Conservation (phyloP, 2,329 filamentous ascomycete genomes). For the Chrysoporthe austroafricana region DNA sequence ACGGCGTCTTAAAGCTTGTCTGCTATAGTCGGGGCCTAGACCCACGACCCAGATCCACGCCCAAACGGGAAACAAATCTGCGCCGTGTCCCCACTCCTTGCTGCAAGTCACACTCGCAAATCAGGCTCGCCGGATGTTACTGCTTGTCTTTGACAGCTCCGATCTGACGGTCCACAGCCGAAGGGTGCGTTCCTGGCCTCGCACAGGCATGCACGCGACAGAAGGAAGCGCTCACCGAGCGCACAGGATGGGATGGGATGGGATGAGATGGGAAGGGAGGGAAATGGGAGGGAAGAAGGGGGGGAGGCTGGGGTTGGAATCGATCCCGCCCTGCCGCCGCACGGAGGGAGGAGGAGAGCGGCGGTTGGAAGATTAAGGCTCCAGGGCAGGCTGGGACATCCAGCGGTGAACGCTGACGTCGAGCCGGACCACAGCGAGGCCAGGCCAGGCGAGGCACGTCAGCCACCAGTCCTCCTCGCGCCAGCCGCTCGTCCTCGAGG, state of each 20-base stretch:
- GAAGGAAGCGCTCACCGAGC: background rate
- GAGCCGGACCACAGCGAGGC: background rate
- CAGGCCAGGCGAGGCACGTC: background rate
- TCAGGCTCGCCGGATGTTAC: constrained; percentile 17
- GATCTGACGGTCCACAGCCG: constrained; percentile 18
- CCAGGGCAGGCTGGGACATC: background rate
- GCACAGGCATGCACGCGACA: background rate
- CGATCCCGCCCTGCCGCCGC: background rate
- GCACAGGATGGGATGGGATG: background rate
- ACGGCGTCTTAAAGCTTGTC: background rate
- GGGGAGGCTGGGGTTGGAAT: background rate
- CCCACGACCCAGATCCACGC: constrained; percentile 1
- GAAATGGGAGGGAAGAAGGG: too few relatives aligned
- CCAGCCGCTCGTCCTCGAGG: background rate
- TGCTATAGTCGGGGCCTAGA: constrained; percentile 11
- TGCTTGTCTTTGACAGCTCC: constrained; percentile 23
- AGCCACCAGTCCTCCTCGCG: background rate
- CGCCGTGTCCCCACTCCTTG: constrained; percentile 2
- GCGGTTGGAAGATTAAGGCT: constrained; percentile 5
- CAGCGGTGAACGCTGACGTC: constrained; percentile 5
- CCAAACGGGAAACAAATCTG: constrained; percentile 15
- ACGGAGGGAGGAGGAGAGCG: background rate
- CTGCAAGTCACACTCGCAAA: constrained; percentile 17
- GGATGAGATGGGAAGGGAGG: background rate
- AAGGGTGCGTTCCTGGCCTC: constrained; percentile 1